Evolutionary conservation across 208 protist species (phyloP).

Genomic region (Leishmania mexicana): DNA sequence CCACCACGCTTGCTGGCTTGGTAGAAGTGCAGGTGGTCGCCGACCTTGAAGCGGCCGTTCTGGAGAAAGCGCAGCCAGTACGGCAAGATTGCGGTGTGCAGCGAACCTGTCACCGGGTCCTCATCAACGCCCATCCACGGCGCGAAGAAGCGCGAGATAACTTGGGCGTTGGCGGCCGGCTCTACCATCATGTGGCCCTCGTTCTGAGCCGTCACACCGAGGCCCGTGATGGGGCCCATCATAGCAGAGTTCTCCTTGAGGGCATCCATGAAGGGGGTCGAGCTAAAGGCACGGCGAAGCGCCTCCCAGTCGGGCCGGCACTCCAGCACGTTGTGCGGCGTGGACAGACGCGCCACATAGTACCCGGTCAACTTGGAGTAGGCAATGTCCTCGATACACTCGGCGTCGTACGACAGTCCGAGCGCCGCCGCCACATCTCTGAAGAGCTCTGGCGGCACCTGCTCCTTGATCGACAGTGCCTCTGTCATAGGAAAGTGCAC

Average conservation of each 20-base stretch:
- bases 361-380: slow-evolving; percentile 32
- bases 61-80: slow-evolving; percentile 61
- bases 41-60: slow-evolving; percentile 47
- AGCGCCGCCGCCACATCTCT: slow-evolving; percentile 41
- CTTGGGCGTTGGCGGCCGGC: slow-evolving; percentile 31
- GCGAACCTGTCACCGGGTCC: slow-evolving; percentile 70
- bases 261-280: slow-evolving; percentile 29
- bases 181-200: slow-evolving; percentile 32
- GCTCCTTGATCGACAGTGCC: slow-evolving; percentile 39
- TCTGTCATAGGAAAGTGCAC: slow-evolving; percentile 66
- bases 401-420: slow-evolving; percentile 42
- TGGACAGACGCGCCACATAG: slow-evolving; percentile 50
- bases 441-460: slow-evolving; percentile 32
- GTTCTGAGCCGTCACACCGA: slow-evolving; percentile 50
- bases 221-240: slow-evolving; percentile 30
- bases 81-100: slow-evolving; percentile 43
- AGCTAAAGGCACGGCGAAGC: slow-evolving; percentile 37
- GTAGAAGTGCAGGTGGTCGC: slow-evolving; percentile 58
- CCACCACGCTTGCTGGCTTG: slow-evolving; percentile 65
- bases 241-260: slow-evolving; percentile 33
- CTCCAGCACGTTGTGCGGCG: slow-evolving; percentile 36
- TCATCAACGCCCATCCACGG: slow-evolving; percentile 67
- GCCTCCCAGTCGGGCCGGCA: slow-evolving; percentile 30
- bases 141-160: slow-evolving; percentile 76
- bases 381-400: slow-evolving; percentile 46